These are phyloP conservation scores for Lactifluus hygrophoroides DNA, from an alignment of 768 basidiomycete genomes.

Conservation along the genomic window DNA sequence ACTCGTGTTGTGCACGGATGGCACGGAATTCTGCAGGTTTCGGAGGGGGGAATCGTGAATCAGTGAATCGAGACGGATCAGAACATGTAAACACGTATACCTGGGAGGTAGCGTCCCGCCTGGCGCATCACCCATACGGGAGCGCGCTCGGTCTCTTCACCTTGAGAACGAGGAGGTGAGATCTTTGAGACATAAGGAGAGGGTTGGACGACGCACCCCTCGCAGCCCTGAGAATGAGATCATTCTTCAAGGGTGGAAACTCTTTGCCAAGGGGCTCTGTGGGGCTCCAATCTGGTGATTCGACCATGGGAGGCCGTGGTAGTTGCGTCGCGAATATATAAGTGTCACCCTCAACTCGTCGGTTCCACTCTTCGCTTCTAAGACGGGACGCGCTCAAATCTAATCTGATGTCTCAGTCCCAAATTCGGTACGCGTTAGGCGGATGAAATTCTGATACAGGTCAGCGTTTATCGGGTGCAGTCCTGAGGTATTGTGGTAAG, in stretches of 20 bases:
- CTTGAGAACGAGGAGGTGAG: conserved; percentile 28
- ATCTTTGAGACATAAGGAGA: background rate
- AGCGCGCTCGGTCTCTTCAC: conserved; percentile 80
- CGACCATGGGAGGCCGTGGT: no score
- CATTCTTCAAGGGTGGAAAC: conserved; percentile 77
- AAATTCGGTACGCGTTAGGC: no score
- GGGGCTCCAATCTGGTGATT: conserved; percentile 12
- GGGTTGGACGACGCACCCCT: conserved; percentile 40
- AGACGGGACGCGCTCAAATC: no score
- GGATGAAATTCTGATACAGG: no score
- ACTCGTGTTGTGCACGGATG: conserved; percentile 78
- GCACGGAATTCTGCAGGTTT: conserved; percentile 74
- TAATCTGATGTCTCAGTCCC: no score
- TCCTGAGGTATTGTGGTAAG: no score
- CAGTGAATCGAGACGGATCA: background rate
- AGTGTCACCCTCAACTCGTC: no score
- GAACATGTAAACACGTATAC: conserved; percentile 31
- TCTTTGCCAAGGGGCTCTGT: conserved; percentile 3
- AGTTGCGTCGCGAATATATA: no score
- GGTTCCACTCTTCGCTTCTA: no score
- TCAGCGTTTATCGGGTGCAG: no score
- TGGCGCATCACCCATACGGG: conserved; percentile 99
- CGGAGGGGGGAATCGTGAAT: background rate
- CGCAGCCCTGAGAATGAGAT: conserved; percentile 83
- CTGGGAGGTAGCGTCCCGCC: conserved; percentile 92